These are phyloP conservation scores for Asterella californica DNA, from an alignment of 225 moss, liverwort and hornwort species.

Conservation along the genomic window DNA sequence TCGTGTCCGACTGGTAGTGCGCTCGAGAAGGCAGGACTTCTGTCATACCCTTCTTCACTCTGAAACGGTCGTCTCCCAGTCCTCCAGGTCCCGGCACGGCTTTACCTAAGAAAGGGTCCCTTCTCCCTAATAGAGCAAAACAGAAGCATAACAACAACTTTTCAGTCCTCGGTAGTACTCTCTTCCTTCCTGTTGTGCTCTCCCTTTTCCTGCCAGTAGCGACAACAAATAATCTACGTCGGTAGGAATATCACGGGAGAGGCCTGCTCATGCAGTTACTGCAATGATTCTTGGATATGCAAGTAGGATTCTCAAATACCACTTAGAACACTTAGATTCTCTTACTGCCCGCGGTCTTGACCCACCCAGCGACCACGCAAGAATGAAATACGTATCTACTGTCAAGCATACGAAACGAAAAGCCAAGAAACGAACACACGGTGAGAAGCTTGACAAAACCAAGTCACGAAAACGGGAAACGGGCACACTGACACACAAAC, in stretches of 20 bases:
- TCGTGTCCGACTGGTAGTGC: slow-evolving; percentile 46
- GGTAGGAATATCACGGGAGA: slow-evolving; percentile 1
- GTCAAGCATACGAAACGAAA: not conserved
- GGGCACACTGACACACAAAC: not conserved
- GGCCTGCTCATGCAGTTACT: not conserved
- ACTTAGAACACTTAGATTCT: not conserved
- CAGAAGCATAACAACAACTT: slow-evolving; percentile 3
- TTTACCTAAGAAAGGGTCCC: slow-evolving; percentile 30
- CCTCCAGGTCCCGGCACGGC: slow-evolving; percentile 24
- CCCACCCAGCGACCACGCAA: not conserved
- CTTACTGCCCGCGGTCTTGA: not conserved
- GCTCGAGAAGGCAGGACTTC: slow-evolving; percentile 45
- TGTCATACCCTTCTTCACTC: slow-evolving; percentile 48
- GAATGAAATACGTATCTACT: not conserved
- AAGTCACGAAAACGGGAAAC: not conserved
- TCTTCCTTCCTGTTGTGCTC: not conserved
- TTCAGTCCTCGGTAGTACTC: not conserved
- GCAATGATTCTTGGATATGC: not conserved
- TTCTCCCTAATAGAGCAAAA: slow-evolving; percentile 35
- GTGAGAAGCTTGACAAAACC: not conserved
- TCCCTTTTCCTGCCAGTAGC: slow-evolving; percentile 20
- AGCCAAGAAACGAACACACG: not conserved
- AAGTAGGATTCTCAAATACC: not conserved
- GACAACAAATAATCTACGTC: slow-evolving; percentile 23
- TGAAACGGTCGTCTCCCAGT: slow-evolving; percentile 27